Base-by-base conservation (phyloP, 1,284 basidiomycete genomes). In the Athelia psychrophila region DNA sequence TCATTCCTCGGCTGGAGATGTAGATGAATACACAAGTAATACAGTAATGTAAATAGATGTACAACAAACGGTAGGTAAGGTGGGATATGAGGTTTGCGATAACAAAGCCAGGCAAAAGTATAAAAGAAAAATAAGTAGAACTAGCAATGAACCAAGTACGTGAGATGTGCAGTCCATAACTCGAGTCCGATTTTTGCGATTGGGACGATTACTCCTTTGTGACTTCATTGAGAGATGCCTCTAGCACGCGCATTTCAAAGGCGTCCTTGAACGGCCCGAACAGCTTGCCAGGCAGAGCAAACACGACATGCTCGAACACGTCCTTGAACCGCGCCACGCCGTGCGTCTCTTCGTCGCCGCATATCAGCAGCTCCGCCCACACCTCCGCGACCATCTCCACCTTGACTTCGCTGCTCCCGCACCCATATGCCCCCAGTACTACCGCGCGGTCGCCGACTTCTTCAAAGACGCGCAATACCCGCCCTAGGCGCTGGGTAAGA, bases 361-460 rank as follows among this genome's bases (percentile, higher is more conserved):
- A 75, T 6, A 71, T 63, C 50, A 89, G 61, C 22, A 87, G 63
- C 44, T 84, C 79, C 32, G 75, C 80, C 83, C 84, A 88, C 13
- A 84, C 70, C 47, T 64, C 63, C 2, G 83, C 84, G 33, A 88
- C 73, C 52, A 72, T 67, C 49, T 68, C 63, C 16, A 88, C 78
- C 25, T 76, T 71, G 60, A 88, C 89, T 56, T 70, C 70, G 66
- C 88, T 89, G 6, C 83, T 85, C 0, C 86, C 87, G 1, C 85
- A 88, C 12, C 87, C 87, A 65, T 87, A 89, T 58, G 81, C 84
- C 25, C 88, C 87, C 38, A 89, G 65, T 1, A 90, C 83, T 42
- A 88, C 52, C 56, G 80, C 74, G 54, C 71, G 71, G 16, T 78
- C 76, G 12, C 80, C 79, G 56, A 79, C 72, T 30, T 69, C 71